Evolutionary conservation across 2,329 filamentous ascomycete genomes (phyloP).

Genomic region (Colletotrichum nymphaeae): DNA sequence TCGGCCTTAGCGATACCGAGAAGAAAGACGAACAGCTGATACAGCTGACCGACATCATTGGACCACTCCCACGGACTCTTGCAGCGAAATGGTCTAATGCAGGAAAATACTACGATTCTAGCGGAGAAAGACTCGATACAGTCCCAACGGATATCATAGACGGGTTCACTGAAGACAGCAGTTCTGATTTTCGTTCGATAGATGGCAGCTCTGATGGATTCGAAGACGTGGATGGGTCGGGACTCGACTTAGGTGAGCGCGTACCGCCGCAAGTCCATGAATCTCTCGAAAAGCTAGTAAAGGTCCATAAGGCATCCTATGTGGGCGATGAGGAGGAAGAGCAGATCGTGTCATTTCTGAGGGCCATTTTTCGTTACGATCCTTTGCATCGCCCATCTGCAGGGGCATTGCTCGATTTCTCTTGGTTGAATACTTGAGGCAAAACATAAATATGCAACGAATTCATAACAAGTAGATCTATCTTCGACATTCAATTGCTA

Average conservation of each 20-base stretch:
- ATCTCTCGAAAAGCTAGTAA: conserved; percentile 15
- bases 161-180: background rate
- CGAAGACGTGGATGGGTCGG: background rate
- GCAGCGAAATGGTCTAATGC: conserved; percentile 31
- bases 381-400: background rate
- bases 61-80: conserved; percentile 32
- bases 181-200: background rate
- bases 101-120: conserved; percentile 26
- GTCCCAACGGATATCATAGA: background rate
- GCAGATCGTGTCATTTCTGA: background rate
- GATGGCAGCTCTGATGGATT: background rate
- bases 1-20: conserved; percentile 10
- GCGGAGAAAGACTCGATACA: conserved; percentile 4
- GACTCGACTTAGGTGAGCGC: background rate
- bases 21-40: conserved; percentile 34
- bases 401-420: background rate
- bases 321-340: conserved; percentile 17
- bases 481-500: background rate
- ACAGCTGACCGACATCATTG: conserved; percentile 35
- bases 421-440: background rate
- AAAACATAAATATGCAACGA: background rate
- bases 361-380: conserved; percentile 14
- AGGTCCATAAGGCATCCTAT: conserved; percentile 7
- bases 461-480: background rate
- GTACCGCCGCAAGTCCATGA: background rate